Evolutionary conservation across 2,329 filamentous ascomycete species (phyloP), one percentile per base, ranked within the genome.

Genomic region (Myriosclerotinia curreyana): DNA sequence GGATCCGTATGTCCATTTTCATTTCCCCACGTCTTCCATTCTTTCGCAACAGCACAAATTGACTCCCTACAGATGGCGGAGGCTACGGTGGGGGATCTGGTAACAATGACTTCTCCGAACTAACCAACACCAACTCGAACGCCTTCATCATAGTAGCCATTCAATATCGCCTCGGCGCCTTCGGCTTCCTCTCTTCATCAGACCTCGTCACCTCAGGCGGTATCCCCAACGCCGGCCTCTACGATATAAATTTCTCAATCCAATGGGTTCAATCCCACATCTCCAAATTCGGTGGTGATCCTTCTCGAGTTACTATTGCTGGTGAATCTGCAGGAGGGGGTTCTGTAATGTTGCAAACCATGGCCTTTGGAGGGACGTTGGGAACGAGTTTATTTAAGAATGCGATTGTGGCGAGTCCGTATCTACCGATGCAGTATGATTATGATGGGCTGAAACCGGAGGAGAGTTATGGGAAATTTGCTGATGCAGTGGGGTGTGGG

Each of bases 131-230:
- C 5, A 82, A 81, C 66, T 72, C 76, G n/a, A 67, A 82, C 65
- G 63, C 70, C 22, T 75, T 89, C 62, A 76, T 89, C 25, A 82
- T 79, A 62, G 80, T 88, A 52, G 82, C 80, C 72, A 81, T 87
- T 70, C 84, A 83, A 74, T 86, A 90, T 73, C 81, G 88, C 3
- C 81, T 90, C 34, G 85, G 86, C 5, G 82, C 84, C 1, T 79
- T 91, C 71, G 90, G 90, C 0, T 92, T 94, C 75, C 75, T 91
- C 40, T 81, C 84, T 12, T 86, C 84, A 0, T 74, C 75, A 7
- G 69, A 83, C 61, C 86, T 84, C 77, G 79, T 84, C 20, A 77
- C 78, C 12, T 79, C 78, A 20, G 80, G 80, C 42, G 83, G 83
- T 0, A 71, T 83, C 36, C 76, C 86, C 44, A 91, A 91, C 67